These are phyloP conservation scores for Marsdenia floribunda DNA, from an alignment of 257 asterid genomes.

Conservation along the genomic window DNA sequence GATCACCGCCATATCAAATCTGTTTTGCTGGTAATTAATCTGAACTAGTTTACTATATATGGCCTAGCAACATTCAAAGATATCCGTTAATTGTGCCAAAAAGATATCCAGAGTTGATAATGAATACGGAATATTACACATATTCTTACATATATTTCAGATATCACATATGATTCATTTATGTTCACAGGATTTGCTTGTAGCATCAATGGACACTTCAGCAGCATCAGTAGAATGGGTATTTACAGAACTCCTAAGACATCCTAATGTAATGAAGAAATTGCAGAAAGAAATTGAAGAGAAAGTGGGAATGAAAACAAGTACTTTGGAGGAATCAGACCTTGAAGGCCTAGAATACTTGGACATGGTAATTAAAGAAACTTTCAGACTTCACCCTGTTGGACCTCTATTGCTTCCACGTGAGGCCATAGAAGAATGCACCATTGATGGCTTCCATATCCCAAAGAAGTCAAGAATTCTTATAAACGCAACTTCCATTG, in stretches of 20 bases:
- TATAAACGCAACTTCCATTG: conserved; percentile 16
- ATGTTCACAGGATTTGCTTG: no score
- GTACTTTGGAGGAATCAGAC: conserved; percentile 21
- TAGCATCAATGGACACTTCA: not conserved
- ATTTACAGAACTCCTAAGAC: conserved; percentile 19
- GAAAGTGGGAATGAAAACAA: conserved; percentile 12
- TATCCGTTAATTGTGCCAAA: no score
- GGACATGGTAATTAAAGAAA: conserved; percentile 22
- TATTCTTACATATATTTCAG: no score
- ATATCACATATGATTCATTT: no score
- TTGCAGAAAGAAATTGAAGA: conserved; percentile 21
- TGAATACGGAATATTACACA: no score
- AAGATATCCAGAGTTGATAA: no score
- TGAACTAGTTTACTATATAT: no score
- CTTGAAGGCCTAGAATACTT: conserved; percentile 16
- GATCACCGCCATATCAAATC: conserved; percentile 20
- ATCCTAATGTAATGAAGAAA: conserved; percentile 18
- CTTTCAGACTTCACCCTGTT: conserved; percentile 22
- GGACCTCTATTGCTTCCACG: conserved; percentile 25
- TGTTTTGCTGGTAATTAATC: conserved; percentile 16
- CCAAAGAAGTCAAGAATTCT: conserved; percentile 10
- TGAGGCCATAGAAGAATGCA: conserved; percentile 19
- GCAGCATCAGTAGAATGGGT: conserved; percentile 15
- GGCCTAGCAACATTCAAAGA: no score
- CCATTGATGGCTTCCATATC: conserved; percentile 15